These are phyloP conservation scores for Phalaenopsis equestris DNA, from an alignment of 106 monocot genomes.

Conservation along the genomic window DNA sequence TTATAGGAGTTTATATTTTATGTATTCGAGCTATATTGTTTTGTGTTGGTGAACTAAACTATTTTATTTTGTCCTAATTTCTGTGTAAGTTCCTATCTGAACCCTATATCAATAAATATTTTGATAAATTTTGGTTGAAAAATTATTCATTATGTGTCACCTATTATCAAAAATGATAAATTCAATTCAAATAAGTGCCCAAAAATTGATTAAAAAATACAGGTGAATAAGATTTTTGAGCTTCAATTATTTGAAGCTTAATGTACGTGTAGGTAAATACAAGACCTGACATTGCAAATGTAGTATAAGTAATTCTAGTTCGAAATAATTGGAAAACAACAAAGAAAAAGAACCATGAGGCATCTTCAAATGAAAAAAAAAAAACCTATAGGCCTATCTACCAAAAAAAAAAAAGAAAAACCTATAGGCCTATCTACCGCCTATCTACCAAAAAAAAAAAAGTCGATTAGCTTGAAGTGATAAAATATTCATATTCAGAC, in stretches of 20 bases:
- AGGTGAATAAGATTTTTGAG: constrained; percentile 2
- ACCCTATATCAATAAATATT: neutral
- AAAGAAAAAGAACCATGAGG: neutral
- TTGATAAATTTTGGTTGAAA: neutral
- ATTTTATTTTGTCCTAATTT: too few species aligned
- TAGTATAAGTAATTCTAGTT: neutral
- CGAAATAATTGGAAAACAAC: neutral
- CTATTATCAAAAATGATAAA: neutral
- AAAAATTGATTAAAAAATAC: neutral
- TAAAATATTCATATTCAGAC: neutral
- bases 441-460: neutral
- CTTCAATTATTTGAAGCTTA: neutral
- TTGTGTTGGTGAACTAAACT: too few species aligned
- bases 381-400: neutral
- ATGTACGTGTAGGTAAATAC: neutral
- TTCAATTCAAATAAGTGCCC: constrained; percentile 2
- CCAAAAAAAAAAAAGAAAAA: neutral
- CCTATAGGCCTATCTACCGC: neutral
- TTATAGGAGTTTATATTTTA: too few species aligned
- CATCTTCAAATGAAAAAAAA: neutral
- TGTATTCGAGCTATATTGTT: too few species aligned
- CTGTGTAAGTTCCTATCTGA: neutral
- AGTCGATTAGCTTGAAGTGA: neutral
- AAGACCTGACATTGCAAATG: constrained; percentile 2
- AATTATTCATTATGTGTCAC: neutral